These are phyloP conservation scores for Cardamine occulta DNA, from an alignment of 345 rosid genomes.

Conservation along the genomic window DNA sequence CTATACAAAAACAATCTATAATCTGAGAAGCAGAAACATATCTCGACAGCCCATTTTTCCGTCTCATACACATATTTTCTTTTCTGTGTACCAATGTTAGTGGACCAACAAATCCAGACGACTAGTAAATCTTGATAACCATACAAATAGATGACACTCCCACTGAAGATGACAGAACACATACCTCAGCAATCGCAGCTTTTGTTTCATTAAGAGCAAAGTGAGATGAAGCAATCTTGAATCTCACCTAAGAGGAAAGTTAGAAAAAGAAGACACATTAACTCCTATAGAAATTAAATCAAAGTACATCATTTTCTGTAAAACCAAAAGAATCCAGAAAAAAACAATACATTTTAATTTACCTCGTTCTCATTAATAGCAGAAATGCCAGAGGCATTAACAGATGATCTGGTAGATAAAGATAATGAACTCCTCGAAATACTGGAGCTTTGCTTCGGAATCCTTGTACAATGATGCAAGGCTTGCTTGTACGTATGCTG, in stretches of 20 bases:
- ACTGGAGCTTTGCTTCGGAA: slow-evolving; percentile 76
- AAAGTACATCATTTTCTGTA: not conserved
- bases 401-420: slow-evolving; percentile 68
- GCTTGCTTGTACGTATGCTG: slow-evolving; percentile 91
- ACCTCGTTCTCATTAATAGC: slow-evolving; percentile 93
- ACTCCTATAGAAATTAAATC: not conserved
- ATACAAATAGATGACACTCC: slow-evolving; percentile 7
- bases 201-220: slow-evolving; percentile 69
- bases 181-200: slow-evolving; percentile 88
- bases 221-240: slow-evolving; percentile 93
- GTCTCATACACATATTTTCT: not conserved
- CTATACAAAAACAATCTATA: not conserved
- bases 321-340: too few relatives aligned
- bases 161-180: slow-evolving; percentile 22
- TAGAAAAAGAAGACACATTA: slow-evolving; percentile 17
- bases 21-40: not conserved
- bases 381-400: slow-evolving; percentile 68
- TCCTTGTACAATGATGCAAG: slow-evolving; percentile 69
- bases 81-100: not conserved
- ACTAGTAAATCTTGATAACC: not conserved
- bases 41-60: not conserved
- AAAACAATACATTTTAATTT: slow-evolving; percentile 14
- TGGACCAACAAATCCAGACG: slow-evolving; percentile 18
- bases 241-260: slow-evolving; percentile 62
- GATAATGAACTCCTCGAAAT: slow-evolving; percentile 73